Evolutionary conservation across 371 early-diverging fungal species (phyloP).

Genomic region (Basidiobolus meristosporus): DNA sequence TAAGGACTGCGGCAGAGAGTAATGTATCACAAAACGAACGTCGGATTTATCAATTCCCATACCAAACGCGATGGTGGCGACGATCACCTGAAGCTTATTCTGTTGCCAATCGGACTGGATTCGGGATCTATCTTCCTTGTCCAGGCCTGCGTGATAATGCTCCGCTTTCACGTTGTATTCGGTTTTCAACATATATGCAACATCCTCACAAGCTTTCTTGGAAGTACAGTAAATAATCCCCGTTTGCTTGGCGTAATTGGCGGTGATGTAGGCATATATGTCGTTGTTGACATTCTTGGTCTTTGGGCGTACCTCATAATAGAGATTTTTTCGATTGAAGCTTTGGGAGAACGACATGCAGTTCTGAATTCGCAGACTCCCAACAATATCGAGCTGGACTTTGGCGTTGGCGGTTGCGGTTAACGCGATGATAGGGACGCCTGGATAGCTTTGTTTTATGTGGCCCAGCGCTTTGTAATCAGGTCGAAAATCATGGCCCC

Average conservation of each 20-base stretch:
- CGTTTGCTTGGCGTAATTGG: slow-evolving; percentile 43
- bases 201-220: slow-evolving; percentile 72
- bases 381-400: slow-evolving; percentile 60
- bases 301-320: slow-evolving; percentile 63
- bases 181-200: slow-evolving; percentile 43
- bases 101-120: slow-evolving; percentile 82
- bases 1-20: slow-evolving; percentile 82
- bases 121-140: slow-evolving; percentile 60
- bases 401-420: slow-evolving; percentile 95
- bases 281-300: slow-evolving; percentile 36
- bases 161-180: slow-evolving; percentile 24
- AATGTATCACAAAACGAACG: slow-evolving; percentile 97
- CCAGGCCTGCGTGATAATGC: slow-evolving; percentile 92
- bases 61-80: slow-evolving; percentile 98
- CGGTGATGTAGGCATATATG: slow-evolving; percentile 58
- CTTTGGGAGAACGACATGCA: slow-evolving; percentile 59
- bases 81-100: slow-evolving; percentile 70
- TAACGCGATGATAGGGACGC: slow-evolving; percentile 91
- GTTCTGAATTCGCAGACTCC: slow-evolving; percentile 41
- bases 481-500: slow-evolving; percentile 94
- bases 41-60: slow-evolving; percentile 99
- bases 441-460: slow-evolving; percentile 39
- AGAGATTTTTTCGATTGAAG: slow-evolving; percentile 79
- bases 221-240: slow-evolving; percentile 97
- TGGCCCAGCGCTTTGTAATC: slow-evolving; percentile 57